Evolutionary conservation across 257 asterid species (phyloP).

Genomic region (Eustoma russellianum): DNA sequence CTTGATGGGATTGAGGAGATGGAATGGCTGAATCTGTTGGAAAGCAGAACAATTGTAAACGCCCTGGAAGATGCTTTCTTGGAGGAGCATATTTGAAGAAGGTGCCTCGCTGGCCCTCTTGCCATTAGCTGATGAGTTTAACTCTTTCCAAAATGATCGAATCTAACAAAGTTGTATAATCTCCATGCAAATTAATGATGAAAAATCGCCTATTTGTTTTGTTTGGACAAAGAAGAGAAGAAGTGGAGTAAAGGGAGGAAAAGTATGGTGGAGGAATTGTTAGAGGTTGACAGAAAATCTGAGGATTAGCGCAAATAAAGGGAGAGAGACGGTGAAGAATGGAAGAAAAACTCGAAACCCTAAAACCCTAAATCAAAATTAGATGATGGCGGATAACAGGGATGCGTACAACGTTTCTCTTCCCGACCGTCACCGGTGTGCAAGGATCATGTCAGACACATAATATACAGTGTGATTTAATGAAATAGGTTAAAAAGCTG

Average conservation of each 20-base stretch:
- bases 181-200: not conserved
- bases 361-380: too few relatives aligned
- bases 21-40: constrained; percentile 25
- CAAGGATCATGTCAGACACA: too few relatives aligned
- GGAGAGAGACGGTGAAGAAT: too few relatives aligned
- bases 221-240: not conserved
- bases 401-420: too few relatives aligned
- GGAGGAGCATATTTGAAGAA: constrained; percentile 37
- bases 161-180: not conserved
- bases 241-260: constrained; percentile 1
- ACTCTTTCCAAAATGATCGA: too few relatives aligned
- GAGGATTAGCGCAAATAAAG: not conserved
- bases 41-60: constrained; percentile 16
- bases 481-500: too few relatives aligned
- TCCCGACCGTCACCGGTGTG: too few relatives aligned
- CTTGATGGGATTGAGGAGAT: constrained; percentile 15
- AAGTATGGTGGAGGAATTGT: not conserved
- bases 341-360: too few relatives aligned
- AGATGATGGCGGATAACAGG: too few relatives aligned
- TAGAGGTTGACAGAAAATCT: constrained; percentile 15
- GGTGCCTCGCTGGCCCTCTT: constrained; percentile 35
- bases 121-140: constrained; percentile 34
- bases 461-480: too few relatives aligned
- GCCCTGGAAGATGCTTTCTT: constrained; percentile 16
- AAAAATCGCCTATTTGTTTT: not conserved